Evolutionary conservation across 2,329 filamentous ascomycete genomes (phyloP).

Genomic region (Westerdykella sp.): DNA sequence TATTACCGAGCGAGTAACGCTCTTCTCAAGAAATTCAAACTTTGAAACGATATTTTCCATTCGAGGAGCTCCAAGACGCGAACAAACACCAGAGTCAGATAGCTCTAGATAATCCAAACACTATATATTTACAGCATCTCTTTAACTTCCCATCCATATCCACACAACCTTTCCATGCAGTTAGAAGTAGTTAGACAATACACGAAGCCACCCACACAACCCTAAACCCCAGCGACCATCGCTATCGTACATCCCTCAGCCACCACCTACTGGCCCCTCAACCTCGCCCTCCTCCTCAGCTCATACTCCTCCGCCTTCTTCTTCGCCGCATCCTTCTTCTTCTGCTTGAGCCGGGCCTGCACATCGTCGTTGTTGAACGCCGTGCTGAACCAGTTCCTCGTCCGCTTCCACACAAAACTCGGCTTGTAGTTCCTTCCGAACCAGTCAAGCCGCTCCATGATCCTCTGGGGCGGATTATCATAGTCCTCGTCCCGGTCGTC

Average conservation of each 20-base stretch:
- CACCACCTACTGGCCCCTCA: slow-evolving; percentile 13
- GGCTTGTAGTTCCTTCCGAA: slow-evolving; percentile 22
- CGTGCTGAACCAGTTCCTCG: slow-evolving; percentile 5
- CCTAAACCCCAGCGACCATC: too few species aligned
- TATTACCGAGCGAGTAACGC: too few species aligned
- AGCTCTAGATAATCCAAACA: neutral
- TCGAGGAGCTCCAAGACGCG: too few species aligned
- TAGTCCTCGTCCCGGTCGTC: slow-evolving; percentile 19
- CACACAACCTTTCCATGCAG: neutral
- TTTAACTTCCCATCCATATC: neutral
- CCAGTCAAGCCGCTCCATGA: slow-evolving; percentile 19
- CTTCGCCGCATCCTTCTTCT: slow-evolving; percentile 21
- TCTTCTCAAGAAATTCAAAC: too few species aligned
- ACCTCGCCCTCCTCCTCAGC: slow-evolving; percentile 22
- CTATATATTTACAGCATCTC: neutral
- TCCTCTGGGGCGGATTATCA: slow-evolving; percentile 13
- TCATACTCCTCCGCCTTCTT: slow-evolving; percentile 24
- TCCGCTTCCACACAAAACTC: slow-evolving; percentile 14
- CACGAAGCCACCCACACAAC: too few species aligned
- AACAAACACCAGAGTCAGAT: neutral
- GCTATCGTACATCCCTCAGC: slow-evolving; percentile 9
- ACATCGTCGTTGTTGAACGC: slow-evolving; percentile 3
- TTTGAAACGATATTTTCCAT: too few species aligned
- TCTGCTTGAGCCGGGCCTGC: slow-evolving; percentile 4
- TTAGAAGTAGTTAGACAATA: neutral